Percentiles rank a stretch among this genome's conserved stretches.
Conservation (phyloP, 2,329 filamentous ascomycete genomes). For the Dendryphion nanum region DNA sequence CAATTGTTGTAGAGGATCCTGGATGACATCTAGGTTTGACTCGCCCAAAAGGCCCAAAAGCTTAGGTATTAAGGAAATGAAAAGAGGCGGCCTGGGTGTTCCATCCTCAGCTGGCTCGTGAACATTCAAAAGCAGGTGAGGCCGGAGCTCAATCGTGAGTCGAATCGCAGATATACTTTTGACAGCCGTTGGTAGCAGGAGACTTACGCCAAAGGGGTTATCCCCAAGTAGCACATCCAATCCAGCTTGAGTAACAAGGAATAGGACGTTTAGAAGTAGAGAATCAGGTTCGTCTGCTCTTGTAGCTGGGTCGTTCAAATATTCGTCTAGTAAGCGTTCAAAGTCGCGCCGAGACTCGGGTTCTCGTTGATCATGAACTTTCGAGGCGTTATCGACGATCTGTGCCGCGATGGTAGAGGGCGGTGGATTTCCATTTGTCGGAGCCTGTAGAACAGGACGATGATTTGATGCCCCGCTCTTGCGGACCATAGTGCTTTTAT, state of each 20-base stretch:
- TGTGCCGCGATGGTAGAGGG: constrained; percentile 86
- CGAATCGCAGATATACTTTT: constrained; percentile 77
- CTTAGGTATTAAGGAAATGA: constrained; percentile 55
- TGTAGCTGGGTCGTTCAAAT: constrained; percentile 48
- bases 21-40: constrained; percentile 42
- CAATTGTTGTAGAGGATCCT: constrained; percentile 35
- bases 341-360: constrained; percentile 72
- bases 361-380: constrained; percentile 60
- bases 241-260: constrained; percentile 77
- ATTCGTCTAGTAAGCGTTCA: constrained; percentile 68
- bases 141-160: constrained; percentile 72
- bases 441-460: constrained; percentile 18
- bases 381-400: constrained; percentile 76
- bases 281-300: constrained; percentile 59
- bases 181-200: constrained; percentile 59
- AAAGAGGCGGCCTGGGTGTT: constrained; percentile 44
- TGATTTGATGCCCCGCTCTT: constrained; percentile 36
- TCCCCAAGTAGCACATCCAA: constrained; percentile 68
- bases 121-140: constrained; percentile 57
- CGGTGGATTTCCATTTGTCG: constrained; percentile 31
- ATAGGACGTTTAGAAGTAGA: constrained; percentile 78
- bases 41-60: constrained; percentile 49
- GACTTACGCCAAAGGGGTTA: constrained; percentile 64
- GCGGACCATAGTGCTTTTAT: constrained; percentile 39
- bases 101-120: constrained; percentile 32